phyloP scores from a whole-genome alignment of 768 basidiomycete species.

The Hysterangium stoloniferum region DNA sequence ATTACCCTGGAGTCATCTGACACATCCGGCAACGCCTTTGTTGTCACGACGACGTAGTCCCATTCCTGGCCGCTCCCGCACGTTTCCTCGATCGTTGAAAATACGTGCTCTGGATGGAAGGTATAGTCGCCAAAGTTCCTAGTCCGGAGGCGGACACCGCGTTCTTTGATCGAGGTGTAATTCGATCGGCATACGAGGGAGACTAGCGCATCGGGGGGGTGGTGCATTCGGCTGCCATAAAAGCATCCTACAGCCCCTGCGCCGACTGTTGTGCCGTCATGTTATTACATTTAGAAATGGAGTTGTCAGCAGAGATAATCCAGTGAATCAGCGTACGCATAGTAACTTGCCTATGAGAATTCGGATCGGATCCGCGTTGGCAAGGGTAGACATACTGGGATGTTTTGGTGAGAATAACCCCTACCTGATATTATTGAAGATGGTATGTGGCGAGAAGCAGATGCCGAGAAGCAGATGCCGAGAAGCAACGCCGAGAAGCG shows the following conservation, averaged over 20 bases:
- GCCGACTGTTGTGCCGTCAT: no score
- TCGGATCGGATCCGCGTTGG: not conserved
- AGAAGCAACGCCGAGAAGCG: no score
- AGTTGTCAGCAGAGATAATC: no score
- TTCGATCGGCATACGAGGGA: conserved; percentile 25
- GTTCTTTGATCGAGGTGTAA: conserved; percentile 20
- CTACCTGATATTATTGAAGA: no score
- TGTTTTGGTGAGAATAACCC: no score
- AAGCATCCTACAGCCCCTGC: conserved; percentile 25
- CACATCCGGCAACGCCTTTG: conserved; percentile 24
- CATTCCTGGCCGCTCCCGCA: conserved; percentile 9
- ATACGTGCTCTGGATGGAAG: conserved; percentile 21
- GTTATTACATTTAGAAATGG: no score
- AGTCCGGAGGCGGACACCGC: conserved; percentile 20
- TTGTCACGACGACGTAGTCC: conserved; percentile 25
- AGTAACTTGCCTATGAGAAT: conserved; percentile 11
- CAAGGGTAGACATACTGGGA: not conserved
- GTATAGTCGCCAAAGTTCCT: conserved; percentile 23
- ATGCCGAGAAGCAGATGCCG: no score
- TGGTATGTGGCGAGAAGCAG: no score
- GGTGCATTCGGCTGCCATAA: conserved; percentile 23
- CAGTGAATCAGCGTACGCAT: no score
- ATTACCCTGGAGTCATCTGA: conserved; percentile 19
- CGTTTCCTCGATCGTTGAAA: conserved; percentile 18
- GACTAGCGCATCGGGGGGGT: conserved; percentile 16